phyloP scores from a whole-genome alignment of 345 rosid genomes.

The Limnanthes douglasii region DNA sequence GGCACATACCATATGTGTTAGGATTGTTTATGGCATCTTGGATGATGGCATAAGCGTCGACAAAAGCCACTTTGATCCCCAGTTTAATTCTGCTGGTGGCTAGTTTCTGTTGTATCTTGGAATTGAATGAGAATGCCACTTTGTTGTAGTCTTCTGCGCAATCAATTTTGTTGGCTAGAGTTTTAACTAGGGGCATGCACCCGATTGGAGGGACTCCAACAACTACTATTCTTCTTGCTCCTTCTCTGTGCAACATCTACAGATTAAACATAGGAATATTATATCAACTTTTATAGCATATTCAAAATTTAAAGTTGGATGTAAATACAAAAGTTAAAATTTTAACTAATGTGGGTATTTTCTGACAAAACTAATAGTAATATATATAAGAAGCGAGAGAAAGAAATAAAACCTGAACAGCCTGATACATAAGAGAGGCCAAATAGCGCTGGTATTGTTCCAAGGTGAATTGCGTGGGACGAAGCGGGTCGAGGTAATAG shows the following conservation, averaged over 20 bases:
- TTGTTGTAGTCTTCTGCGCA: conserved; percentile 43
- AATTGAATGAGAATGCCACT: conserved; percentile 31
- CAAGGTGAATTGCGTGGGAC: conserved; percentile 37
- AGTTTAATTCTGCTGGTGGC: conserved; percentile 9
- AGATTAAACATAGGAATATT: no score
- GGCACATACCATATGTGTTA: conserved; percentile 28
- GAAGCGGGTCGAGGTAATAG: conserved; percentile 50
- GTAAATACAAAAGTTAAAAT: conserved; percentile 2
- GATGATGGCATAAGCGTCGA: conserved; percentile 34
- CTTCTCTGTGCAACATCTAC: conserved; percentile 47
- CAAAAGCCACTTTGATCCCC: conserved; percentile 35
- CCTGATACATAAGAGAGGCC: conserved; percentile 28
- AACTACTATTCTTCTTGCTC: conserved; percentile 42
- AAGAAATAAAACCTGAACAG: conserved; percentile 29
- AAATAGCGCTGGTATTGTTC: conserved; percentile 38
- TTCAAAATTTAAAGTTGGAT: neutral
- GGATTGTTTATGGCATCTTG: conserved; percentile 37
- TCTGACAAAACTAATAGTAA: conserved; percentile 3
- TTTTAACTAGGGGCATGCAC: conserved; percentile 69
- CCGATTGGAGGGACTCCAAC: conserved; percentile 90
- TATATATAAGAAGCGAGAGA: neutral
- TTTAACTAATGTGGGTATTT: conserved; percentile 5
- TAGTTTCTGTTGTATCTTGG: conserved; percentile 29
- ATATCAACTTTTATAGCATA: neutral
- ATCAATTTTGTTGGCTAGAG: conserved; percentile 21